A percentile compares a stretch with the other conserved stretches of the same genome.
phyloP scores from a whole-genome alignment of 1,284 basidiomycete genomes.

The Leccinum fallax region DNA sequence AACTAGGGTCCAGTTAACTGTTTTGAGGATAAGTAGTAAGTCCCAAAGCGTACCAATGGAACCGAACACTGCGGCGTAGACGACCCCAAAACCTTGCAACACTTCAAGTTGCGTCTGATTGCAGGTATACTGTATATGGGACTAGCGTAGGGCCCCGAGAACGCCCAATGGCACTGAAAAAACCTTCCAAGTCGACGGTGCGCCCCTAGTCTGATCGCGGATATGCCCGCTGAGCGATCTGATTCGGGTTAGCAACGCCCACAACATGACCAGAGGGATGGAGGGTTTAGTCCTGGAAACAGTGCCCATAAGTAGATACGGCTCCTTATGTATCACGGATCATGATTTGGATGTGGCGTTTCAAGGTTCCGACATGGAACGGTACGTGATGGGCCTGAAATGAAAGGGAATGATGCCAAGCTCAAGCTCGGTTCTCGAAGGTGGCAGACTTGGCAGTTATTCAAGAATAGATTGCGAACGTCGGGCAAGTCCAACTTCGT shows the following conservation, averaged over 20 bases:
- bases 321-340: not conserved
- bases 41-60: not conserved
- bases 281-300: not conserved
- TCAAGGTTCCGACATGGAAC: not conserved
- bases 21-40: not conserved
- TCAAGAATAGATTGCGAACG: not conserved
- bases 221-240: not conserved
- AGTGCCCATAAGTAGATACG: too few relatives aligned
- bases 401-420: not conserved
- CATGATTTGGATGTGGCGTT: not conserved
- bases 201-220: too few relatives aligned
- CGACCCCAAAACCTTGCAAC: not conserved
- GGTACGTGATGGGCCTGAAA: not conserved
- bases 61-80: too few relatives aligned
- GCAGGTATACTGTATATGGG: not conserved
- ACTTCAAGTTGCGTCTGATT: not conserved
- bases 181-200: too few relatives aligned
- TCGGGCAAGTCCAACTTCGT: not conserved
- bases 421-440: not conserved
- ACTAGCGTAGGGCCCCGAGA: not conserved
- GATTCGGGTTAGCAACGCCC: not conserved
- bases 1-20: not conserved
- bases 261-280: not conserved
- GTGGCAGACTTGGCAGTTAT: not conserved
- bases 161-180: too few relatives aligned